phyloP scores from a whole-genome alignment of 192 early-diverging fungal genomes.

The Phycomyces nitens region DNA sequence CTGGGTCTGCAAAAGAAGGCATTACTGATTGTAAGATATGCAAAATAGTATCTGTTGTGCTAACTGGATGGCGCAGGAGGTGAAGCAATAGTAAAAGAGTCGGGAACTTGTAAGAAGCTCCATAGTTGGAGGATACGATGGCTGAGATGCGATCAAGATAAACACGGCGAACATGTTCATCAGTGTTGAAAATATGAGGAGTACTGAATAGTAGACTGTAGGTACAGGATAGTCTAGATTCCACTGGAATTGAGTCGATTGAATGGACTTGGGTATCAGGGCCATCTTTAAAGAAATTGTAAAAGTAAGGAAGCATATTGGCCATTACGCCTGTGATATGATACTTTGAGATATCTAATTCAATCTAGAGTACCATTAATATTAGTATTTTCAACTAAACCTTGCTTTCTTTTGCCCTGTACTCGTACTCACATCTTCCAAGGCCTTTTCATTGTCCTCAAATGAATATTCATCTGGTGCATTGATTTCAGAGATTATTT shows the following conservation, averaged over 20 bases:
- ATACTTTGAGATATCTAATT: background rate
- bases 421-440: too few relatives aligned
- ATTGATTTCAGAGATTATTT: slow-evolving; percentile 1
- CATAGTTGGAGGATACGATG: background rate
- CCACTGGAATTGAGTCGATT: background rate
- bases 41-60: slow-evolving; percentile 20
- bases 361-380: background rate
- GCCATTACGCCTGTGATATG: background rate
- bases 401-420: too few relatives aligned
- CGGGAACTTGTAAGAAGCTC: slow-evolving; percentile 33
- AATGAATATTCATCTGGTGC: background rate
- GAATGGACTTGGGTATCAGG: background rate
- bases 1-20: slow-evolving; percentile 42
- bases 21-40: slow-evolving; percentile 44
- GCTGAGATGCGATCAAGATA: background rate
- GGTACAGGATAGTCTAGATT: background rate
- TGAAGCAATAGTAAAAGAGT: slow-evolving; percentile 47
- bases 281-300: background rate
- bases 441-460: too few relatives aligned
- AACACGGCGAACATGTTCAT: background rate
- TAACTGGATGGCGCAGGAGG: slow-evolving; percentile 31
- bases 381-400: background rate
- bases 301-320: background rate
- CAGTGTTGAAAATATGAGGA: slow-evolving; percentile 1
- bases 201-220: slow-evolving; percentile 5